Evolutionary conservation across 305 asterid species (phyloP).

Genomic region (Petunia hybrid): DNA sequence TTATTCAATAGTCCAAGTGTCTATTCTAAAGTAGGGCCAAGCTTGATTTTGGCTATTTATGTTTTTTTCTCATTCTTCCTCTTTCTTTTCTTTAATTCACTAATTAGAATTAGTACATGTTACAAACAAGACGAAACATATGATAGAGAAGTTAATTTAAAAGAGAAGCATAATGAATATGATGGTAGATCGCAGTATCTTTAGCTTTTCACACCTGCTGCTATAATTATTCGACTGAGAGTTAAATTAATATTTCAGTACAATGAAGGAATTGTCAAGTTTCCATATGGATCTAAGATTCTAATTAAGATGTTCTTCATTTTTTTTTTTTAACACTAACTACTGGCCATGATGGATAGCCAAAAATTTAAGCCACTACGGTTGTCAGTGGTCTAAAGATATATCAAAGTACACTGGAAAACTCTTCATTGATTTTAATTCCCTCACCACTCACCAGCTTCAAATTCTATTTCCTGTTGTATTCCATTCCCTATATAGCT

Average conservation of each 20-base stretch:
- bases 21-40: no score
- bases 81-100: no score
- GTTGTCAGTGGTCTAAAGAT: background rate
- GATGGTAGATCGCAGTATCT: background rate
- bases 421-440: background rate
- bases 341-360: background rate
- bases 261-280: slow-evolving; percentile 24
- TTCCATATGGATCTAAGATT: background rate
- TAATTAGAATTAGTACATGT: no score
- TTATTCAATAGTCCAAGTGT: no score
- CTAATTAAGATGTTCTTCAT: background rate
- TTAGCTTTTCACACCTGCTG: slow-evolving; percentile 2
- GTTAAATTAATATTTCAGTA: background rate
- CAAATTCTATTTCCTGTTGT: no score
- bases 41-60: no score
- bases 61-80: no score
- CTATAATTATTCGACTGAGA: background rate
- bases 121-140: no score
- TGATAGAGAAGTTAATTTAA: no score
- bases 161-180: slow-evolving; percentile 1
- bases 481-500: no score
- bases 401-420: slow-evolving; percentile 8
- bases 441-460: background rate
- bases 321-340: background rate
- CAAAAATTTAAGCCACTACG: background rate